Evolutionary conservation across 2,329 filamentous ascomycete species (phyloP).

Genomic region (Aaosphaeria pasadenensis): DNA sequence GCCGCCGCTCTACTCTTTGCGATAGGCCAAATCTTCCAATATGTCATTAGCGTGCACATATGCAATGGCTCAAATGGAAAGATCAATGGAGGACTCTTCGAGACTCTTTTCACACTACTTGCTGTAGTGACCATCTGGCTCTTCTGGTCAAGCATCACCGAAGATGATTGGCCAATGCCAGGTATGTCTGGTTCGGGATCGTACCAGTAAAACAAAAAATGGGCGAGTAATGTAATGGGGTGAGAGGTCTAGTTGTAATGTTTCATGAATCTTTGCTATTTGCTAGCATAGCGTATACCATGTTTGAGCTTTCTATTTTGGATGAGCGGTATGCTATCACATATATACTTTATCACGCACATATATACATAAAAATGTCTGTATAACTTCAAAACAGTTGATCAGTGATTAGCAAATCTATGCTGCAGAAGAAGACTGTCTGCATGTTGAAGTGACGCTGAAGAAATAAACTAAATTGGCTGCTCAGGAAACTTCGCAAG

Average conservation of each 20-base stretch:
- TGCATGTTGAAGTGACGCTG: too few species aligned
- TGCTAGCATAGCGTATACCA: slow-evolving; percentile 40
- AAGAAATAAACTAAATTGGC: too few species aligned
- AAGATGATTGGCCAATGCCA: slow-evolving; percentile 88
- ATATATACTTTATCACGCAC: too few species aligned
- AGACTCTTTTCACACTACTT: slow-evolving; percentile 87
- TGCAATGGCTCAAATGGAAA: slow-evolving; percentile 79
- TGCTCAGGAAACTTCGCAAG: too few species aligned
- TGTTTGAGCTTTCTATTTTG: slow-evolving; percentile 21
- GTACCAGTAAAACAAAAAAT: slow-evolving; percentile 29
- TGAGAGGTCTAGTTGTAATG: slow-evolving; percentile 13
- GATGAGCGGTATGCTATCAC: slow-evolving; percentile 23
- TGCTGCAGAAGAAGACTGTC: too few species aligned
- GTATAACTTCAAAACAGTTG: too few species aligned
- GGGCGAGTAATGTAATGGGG: slow-evolving; percentile 2
- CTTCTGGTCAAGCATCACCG: slow-evolving; percentile 99
- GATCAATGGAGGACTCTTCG: slow-evolving; percentile 90
- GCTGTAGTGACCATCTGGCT: slow-evolving; percentile 82
- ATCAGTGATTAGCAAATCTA: too few species aligned
- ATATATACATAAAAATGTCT: too few species aligned
- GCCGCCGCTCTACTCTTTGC: slow-evolving; percentile 79
- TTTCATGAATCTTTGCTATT: slow-evolving; percentile 38
- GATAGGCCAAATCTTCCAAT: slow-evolving; percentile 93
- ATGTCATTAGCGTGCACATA: slow-evolving; percentile 86
- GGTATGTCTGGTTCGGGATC: slow-evolving; percentile 36